phyloP scores from a whole-genome alignment of 2,329 filamentous ascomycete genomes.

The Talaromyces funiculosus region DNA sequence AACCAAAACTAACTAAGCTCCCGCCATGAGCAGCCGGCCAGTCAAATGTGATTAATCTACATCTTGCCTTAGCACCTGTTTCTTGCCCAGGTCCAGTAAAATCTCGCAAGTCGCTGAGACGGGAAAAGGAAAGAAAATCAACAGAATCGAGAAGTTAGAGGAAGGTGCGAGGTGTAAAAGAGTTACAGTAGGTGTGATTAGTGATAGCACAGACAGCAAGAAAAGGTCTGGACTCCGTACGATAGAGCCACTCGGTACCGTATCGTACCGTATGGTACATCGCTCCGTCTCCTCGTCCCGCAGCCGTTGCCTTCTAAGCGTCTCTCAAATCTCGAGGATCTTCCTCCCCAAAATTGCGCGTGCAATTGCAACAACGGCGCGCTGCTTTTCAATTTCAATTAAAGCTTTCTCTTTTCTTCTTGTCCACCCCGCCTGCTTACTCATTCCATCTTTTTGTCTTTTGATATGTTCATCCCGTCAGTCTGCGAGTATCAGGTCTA shows the following conservation, averaged over 20 bases:
- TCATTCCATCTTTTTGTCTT: neutral
- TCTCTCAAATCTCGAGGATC: neutral
- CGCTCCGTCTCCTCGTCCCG: neutral
- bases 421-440: neutral
- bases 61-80: neutral
- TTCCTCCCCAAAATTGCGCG: neutral
- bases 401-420: neutral
- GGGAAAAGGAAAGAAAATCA: neutral
- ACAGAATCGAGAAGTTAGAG: neutral
- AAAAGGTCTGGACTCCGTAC: neutral
- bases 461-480: constrained; percentile 3
- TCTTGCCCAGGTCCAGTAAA: neutral
- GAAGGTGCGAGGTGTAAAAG: neutral
- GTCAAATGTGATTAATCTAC: neutral
- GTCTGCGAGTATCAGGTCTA: neutral
- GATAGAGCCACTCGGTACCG: neutral
- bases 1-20: neutral
- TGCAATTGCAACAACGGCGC: neutral
- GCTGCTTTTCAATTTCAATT: neutral
- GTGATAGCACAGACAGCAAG: neutral
- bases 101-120: neutral
- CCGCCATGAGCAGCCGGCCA: neutral
- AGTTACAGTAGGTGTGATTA: neutral
- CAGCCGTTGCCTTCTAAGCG: neutral
- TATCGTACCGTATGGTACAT: neutral